A percentile compares a stretch with the other conserved stretches of the same genome.
These are phyloP conservation scores for Mycena amicta DNA, from an alignment of 768 basidiomycete species.

Conservation along the genomic window DNA sequence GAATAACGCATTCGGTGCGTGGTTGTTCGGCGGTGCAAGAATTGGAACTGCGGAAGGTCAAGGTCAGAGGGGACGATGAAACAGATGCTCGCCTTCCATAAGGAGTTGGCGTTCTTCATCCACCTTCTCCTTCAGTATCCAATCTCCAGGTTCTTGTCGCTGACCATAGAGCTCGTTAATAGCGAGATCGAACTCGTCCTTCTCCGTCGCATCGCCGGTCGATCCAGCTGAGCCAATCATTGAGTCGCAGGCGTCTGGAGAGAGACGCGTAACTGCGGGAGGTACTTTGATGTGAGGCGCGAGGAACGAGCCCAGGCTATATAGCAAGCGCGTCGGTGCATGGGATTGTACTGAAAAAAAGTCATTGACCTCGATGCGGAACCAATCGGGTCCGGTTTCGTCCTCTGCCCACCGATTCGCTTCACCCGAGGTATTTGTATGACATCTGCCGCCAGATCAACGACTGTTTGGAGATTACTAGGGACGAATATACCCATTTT, in stretches of 20 bases:
- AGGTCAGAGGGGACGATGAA: background rate
- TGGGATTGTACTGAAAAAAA: slow-evolving; percentile 7
- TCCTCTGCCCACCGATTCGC: slow-evolving; percentile 44
- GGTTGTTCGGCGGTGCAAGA: slow-evolving; percentile 55
- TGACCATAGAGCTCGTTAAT: slow-evolving; percentile 37
- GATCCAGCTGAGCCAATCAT: slow-evolving; percentile 33
- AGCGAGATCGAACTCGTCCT: slow-evolving; percentile 31
- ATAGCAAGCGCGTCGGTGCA: too few species aligned
- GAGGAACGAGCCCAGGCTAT: slow-evolving; percentile 44
- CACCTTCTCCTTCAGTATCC: slow-evolving; percentile 58
- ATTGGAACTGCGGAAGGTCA: slow-evolving; percentile 48
- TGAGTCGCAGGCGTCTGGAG: slow-evolving; percentile 31
- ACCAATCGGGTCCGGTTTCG: slow-evolving; percentile 31
- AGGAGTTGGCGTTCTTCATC: slow-evolving; percentile 46
- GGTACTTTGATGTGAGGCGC: slow-evolving; percentile 29
- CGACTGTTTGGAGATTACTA: background rate
- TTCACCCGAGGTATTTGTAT: slow-evolving; percentile 55
- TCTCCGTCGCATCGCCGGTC: slow-evolving; percentile 1
- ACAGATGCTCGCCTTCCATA: slow-evolving; percentile 55
- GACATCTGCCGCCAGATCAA: slow-evolving; percentile 44
- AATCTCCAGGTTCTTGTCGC: slow-evolving; percentile 31
- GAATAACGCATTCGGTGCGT: slow-evolving; percentile 34
- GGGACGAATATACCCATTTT: slow-evolving; percentile 50
- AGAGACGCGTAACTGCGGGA: slow-evolving; percentile 1
- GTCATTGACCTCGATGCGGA: slow-evolving; percentile 13